A percentile compares a stretch with the other conserved stretches of the same genome.
Conservation (phyloP, 1,139 yeast species). For the Nakaseomyces uthaithaninus region DNA sequence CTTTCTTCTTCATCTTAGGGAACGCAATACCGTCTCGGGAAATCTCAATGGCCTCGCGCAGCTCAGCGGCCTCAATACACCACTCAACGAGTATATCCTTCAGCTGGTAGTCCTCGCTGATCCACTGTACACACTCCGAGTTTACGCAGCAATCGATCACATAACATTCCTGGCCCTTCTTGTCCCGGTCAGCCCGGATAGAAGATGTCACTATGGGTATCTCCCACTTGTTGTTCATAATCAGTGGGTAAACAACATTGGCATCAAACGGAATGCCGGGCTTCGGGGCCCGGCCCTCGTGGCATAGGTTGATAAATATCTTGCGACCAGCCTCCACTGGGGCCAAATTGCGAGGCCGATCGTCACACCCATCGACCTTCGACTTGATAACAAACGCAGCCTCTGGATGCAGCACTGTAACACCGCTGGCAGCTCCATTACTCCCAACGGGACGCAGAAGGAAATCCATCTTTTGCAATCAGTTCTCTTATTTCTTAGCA, state of each 20-base stretch:
- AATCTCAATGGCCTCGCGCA: slow-evolving; percentile 39
- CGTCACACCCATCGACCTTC: neutral
- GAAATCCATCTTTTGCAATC: slow-evolving; percentile 7
- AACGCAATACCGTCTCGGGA: slow-evolving; percentile 36
- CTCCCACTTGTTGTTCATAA: slow-evolving; percentile 72
- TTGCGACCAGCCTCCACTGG: slow-evolving; percentile 39
- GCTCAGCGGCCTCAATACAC: slow-evolving; percentile 60
- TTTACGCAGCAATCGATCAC: slow-evolving; percentile 75
- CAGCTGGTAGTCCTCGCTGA: slow-evolving; percentile 41
- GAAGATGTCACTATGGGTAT: slow-evolving; percentile 68
- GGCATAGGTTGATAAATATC: slow-evolving; percentile 72
- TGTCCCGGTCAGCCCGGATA: slow-evolving; percentile 49
- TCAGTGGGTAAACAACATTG: slow-evolving; percentile 50
- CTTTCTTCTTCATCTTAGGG: slow-evolving; percentile 61
- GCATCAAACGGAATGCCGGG: slow-evolving; percentile 49
- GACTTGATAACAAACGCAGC: slow-evolving; percentile 6
- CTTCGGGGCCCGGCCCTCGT: slow-evolving; percentile 54
- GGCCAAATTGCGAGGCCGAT: slow-evolving; percentile 1
- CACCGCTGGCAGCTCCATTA: neutral
- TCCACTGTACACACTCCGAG: slow-evolving; percentile 53
- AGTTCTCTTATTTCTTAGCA: no score
- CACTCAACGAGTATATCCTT: slow-evolving; percentile 35
- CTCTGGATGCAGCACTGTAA: neutral
- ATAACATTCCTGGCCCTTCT: slow-evolving; percentile 54
- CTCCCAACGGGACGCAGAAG: slow-evolving; percentile 6